Evolutionary conservation across 1,284 basidiomycete species (phyloP), one percentile per base, ranked within the genome.

Genomic region (Leccinum fallax): DNA sequence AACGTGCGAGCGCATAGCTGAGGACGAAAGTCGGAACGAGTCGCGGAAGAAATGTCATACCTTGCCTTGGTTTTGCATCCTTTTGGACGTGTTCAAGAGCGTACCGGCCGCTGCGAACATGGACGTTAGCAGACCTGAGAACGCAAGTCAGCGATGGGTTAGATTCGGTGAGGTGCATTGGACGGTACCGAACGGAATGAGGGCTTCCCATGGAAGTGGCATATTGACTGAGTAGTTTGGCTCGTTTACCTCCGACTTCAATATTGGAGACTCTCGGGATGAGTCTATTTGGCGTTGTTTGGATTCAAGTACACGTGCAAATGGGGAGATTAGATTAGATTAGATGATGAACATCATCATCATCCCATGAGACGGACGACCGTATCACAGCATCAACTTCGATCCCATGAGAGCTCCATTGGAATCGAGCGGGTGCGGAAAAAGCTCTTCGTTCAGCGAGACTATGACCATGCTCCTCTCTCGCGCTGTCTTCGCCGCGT

Each of bases 171-270:
- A 15, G 2, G 4, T n/a, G n/a, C 10, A 49, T 5, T 21, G 30
- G 34, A 15, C 7, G 34, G 26, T 75, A 94, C 95, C 94, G 73
- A 95, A 94, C 53, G 95, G 95, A 81, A 97, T 92, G 69, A 96
- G 83, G 54, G 95, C 94, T 82, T 97, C 94, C 90, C 92, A 97
- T 67, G 94, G 94, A 71, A 96, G 88, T 61, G 95, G 94, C 94
- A 96, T 96, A 58, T 63, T 55, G 65, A 57, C n/a, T 30, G 2
- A 19, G 53, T 26, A 1, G 38, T 58, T 28, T 48, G 3, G 21
- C 36, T 51, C 4, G 16, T 53, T 58, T 28, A 15, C 46, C 21
- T 11, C 4, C 30, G 10, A 32, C 24, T 32, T 32, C 32, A 32
- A 11, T 32, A 32, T 32, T 32, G 30, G 30, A 32, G 30, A 32